Percentiles rank a stretch among this genome's conserved stretches.
phyloP scores from a whole-genome alignment of 305 asterid genomes.

The Fraxinus sp. region DNA sequence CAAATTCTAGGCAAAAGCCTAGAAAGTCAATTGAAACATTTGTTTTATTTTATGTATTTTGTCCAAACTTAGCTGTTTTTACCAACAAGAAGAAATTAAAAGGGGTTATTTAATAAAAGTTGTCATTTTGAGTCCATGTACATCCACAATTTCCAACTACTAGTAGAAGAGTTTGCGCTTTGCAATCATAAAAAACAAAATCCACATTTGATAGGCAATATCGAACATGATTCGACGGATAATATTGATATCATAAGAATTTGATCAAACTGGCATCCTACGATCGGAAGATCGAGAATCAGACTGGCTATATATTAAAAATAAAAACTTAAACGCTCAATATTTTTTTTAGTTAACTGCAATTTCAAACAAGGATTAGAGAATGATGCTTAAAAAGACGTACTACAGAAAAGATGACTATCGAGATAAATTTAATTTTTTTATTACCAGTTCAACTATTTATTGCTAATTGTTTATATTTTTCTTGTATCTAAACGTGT shows the following conservation, averaged over 20 bases:
- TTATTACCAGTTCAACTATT: background rate
- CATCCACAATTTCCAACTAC: conserved; percentile 8
- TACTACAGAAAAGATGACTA: background rate
- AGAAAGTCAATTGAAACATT: conserved; percentile 1
- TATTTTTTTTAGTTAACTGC: background rate
- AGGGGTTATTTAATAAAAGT: background rate
- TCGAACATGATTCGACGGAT: background rate
- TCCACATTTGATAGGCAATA: background rate
- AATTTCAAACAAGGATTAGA: background rate
- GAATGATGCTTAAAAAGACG: background rate
- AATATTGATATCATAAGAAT: background rate
- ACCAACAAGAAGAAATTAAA: background rate
- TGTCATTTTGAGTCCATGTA: background rate
- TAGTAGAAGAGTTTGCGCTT: background rate
- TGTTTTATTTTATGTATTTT: background rate
- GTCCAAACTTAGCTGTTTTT: conserved; percentile 18
- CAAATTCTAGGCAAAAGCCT: background rate
- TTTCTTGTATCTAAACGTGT: background rate
- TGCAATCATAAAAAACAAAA: background rate
- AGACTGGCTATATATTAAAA: background rate
- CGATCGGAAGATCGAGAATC: background rate
- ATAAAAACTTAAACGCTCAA: background rate
- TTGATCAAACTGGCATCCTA: background rate
- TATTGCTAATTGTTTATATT: background rate
- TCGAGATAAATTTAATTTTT: background rate